Conservation (phyloP, 768 basidiomycete species). For the Hygrophorus russula region DNA sequence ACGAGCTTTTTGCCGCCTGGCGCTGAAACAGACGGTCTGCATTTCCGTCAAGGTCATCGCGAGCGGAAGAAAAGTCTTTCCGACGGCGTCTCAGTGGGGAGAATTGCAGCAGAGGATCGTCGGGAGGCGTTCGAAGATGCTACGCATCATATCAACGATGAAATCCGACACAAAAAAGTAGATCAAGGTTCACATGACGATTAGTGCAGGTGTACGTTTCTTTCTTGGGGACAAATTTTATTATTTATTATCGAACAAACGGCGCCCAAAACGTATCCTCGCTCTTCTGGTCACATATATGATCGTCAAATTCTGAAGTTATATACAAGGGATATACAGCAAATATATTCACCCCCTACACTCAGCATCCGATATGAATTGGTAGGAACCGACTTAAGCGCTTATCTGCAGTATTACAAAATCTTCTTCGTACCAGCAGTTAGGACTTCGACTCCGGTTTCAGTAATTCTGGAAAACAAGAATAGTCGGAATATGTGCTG, state of each 20-base stretch:
- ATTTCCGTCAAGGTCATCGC: constrained; percentile 35
- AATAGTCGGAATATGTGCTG: constrained; percentile 1
- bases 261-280: too few relatives aligned
- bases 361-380: too few relatives aligned
- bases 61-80: constrained; percentile 53
- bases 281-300: too few relatives aligned
- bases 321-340: too few relatives aligned
- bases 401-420: background rate
- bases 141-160: constrained; percentile 58
- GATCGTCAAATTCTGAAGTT: too few relatives aligned
- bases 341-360: too few relatives aligned
- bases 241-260: too few relatives aligned
- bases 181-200: background rate
- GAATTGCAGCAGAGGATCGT: constrained; percentile 49
- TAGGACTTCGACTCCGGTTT: constrained; percentile 80
- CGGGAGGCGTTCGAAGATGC: constrained; percentile 49
- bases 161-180: constrained; percentile 31
- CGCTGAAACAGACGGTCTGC: constrained; percentile 29
- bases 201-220: background rate
- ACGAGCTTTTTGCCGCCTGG: too few relatives aligned
- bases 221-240: background rate
- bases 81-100: constrained; percentile 49
- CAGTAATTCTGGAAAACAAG: constrained; percentile 58
- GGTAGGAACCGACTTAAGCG: background rate
- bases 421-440: constrained; percentile 37